Base-by-base conservation (phyloP, 2,329 filamentous ascomycete genomes). In the Diaporthe citriasiana region DNA sequence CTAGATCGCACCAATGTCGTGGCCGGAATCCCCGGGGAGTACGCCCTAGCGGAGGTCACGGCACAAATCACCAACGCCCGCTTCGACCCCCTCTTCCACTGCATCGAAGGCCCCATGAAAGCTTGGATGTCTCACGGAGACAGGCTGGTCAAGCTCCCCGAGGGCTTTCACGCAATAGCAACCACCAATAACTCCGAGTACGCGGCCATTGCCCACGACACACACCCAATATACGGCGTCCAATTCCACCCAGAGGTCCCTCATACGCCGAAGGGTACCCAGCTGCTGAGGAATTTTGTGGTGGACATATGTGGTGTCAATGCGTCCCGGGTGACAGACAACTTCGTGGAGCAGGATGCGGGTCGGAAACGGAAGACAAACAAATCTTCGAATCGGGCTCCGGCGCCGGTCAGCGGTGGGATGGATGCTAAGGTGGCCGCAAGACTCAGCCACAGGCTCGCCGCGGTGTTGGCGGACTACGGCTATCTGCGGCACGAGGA, bases 231-330 rank as follows among this genome's bases (percentile, higher is more conserved):
- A 78, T 97, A 92, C 80, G 94, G 93, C 71, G 90, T 98, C 60
- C 95, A 98, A 81, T 96, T 98, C 82, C 95, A 98, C 83, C 95
- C 95, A 0, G 95, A 98, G 82, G 89, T 98, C 19, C 73, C 74
- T 8, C 74, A 75, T 55, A 75, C 74, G 42, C 88, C 90, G 12
- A 87, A 89, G 72, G 95, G 95, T 45, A 92, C 82, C 13, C 86
- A 93, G 38, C 81, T 98, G 7, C 87, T 98, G 57, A 85, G 89
- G 81, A 98, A 98, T 87, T 98, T 98, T 80, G 92, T 91, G 17
- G 88, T 97, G 74, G 87, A 89, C 27, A 97, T 98, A 76, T 98
- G 95, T 83, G 89, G 90, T 40, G 94, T 93, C 5, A 84, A 88
- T 74, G 89, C 91, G 74, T 90, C 94, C 81, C 98, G 96, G 96